Evolutionary conservation across 2,329 filamentous ascomycete species (phyloP).

Genomic region (Mycogone perniciosa): DNA sequence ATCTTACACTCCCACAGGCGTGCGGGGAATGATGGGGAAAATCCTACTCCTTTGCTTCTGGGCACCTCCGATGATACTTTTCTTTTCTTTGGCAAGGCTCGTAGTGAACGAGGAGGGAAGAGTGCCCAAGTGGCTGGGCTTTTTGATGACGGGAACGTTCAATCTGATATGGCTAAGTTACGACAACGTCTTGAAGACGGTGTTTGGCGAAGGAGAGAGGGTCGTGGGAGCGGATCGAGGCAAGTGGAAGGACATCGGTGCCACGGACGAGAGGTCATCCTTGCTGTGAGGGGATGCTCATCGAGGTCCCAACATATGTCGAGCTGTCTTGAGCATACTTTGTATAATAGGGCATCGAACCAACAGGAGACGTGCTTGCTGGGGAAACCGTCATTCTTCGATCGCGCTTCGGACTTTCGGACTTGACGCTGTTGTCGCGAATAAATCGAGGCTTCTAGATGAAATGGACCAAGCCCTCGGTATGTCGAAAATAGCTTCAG

Average conservation of each 20-base stretch:
- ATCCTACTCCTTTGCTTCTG: constrained; percentile 55
- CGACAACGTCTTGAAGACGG: constrained; percentile 41
- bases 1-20: constrained; percentile 63
- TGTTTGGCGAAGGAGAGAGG: constrained; percentile 84
- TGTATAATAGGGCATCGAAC: too few relatives aligned
- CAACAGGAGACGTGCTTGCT: too few relatives aligned
- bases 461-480: not conserved
- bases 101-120: constrained; percentile 61
- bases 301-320: too few relatives aligned
- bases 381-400: too few relatives aligned
- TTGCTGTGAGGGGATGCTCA: not conserved
- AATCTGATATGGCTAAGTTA: constrained; percentile 41
- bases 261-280: constrained; percentile 7
- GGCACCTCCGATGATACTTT: constrained; percentile 47
- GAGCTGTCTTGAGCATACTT: too few relatives aligned
- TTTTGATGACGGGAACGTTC: constrained; percentile 46
- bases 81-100: constrained; percentile 39
- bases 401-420: too few relatives aligned
- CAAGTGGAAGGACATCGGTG: not conserved
- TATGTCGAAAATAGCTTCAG: not conserved
- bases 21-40: constrained; percentile 59
- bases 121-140: constrained; percentile 60
- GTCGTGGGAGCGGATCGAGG: constrained; percentile 32
- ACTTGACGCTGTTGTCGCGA: not conserved
- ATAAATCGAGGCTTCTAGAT: not conserved